phyloP scores from a whole-genome alignment of 179 eudicot genomes.

The Actinidia arguta region DNA sequence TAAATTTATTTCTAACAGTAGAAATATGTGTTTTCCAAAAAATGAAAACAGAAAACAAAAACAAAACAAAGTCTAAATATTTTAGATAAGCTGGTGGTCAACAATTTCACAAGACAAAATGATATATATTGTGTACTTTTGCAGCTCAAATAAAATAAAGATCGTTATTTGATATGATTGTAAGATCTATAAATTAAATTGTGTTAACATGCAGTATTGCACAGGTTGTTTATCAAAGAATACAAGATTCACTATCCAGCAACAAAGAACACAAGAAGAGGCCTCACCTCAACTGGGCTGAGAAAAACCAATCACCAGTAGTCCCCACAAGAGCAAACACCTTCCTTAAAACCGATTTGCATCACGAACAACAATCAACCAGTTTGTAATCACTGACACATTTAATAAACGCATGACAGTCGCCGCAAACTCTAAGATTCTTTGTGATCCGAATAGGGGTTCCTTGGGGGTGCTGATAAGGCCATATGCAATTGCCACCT shows the following conservation, averaged over 20 bases:
- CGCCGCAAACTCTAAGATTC: slow-evolving; percentile 84
- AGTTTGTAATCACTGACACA: slow-evolving; percentile 55
- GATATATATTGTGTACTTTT: too few relatives aligned
- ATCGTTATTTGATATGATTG: too few relatives aligned
- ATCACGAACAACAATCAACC: slow-evolving; percentile 68
- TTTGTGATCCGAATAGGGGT: slow-evolving; percentile 66
- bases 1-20: too few relatives aligned
- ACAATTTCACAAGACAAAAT: too few relatives aligned
- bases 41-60: too few relatives aligned
- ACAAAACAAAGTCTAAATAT: too few relatives aligned
- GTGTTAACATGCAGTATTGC: too few relatives aligned
- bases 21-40: too few relatives aligned
- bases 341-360: slow-evolving; percentile 69
- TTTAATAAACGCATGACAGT: slow-evolving; percentile 71
- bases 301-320: slow-evolving; percentile 66
- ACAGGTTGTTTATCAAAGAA: too few relatives aligned
- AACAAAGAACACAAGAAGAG: neutral
- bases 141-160: too few relatives aligned
- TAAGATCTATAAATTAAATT: too few relatives aligned
- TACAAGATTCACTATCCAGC: neutral
- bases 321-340: slow-evolving; percentile 83
- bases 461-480: slow-evolving; percentile 59
- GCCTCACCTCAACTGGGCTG: slow-evolving; percentile 17
- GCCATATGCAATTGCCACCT: slow-evolving; percentile 78
- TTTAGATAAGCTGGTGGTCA: too few relatives aligned